phyloP scores from a whole-genome alignment of 140 eudicot species.

The Stevia rebaudiana region DNA sequence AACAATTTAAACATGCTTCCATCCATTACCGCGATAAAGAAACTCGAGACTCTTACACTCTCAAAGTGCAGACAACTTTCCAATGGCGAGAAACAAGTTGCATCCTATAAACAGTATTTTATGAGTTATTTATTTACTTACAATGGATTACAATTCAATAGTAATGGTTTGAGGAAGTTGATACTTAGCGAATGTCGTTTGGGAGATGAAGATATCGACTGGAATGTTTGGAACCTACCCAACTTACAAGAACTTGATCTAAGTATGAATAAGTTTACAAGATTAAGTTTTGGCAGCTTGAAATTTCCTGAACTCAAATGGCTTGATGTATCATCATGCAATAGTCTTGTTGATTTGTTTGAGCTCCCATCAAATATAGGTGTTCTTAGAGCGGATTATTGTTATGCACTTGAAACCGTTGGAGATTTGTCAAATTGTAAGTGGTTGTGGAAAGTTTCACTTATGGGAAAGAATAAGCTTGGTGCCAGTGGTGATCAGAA shows the following conservation, averaged over 20 bases:
- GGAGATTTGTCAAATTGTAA: conserved; percentile 17
- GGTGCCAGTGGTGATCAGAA: background rate
- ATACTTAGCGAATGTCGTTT: conserved; percentile 2
- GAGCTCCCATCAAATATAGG: conserved; percentile 9
- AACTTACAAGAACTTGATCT: conserved; percentile 17
- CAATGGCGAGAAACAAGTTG: background rate
- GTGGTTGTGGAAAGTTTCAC: conserved; percentile 7
- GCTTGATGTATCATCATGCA: background rate
- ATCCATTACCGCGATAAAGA: background rate
- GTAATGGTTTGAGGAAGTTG: background rate
- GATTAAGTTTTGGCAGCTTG: background rate
- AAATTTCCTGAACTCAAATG: conserved; percentile 8
- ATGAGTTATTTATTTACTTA: background rate
- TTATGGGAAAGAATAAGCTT: background rate
- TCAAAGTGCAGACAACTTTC: background rate
- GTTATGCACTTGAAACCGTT: conserved; percentile 7
- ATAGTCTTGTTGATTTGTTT: conserved; percentile 1
- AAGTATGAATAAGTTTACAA: conserved; percentile 10
- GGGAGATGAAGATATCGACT: background rate
- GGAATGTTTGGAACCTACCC: conserved; percentile 2
- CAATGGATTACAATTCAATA: background rate
- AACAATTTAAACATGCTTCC: background rate
- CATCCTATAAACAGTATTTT: background rate
- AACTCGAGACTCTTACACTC: conserved; percentile 5
- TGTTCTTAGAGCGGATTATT: conserved; percentile 17